Conservation (phyloP, 1,284 basidiomycete species). For the Boletellus deceptivus region DNA sequence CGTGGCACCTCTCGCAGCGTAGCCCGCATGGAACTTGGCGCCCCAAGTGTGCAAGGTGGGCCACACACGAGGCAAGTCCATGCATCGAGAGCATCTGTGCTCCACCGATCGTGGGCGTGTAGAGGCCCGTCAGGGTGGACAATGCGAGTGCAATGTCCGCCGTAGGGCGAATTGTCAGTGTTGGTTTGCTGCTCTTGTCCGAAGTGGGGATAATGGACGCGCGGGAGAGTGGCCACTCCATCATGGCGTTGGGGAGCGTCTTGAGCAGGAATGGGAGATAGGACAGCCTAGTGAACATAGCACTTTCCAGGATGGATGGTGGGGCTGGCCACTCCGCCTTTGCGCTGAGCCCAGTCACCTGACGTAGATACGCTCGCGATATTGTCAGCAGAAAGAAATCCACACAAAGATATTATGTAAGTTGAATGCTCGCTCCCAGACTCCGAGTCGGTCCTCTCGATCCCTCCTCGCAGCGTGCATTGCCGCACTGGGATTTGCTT, state of each 20-base stretch:
- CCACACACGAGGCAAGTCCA: slow-evolving; percentile 62
- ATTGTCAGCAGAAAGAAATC: too few species aligned
- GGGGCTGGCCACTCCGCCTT: too few species aligned
- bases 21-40: slow-evolving; percentile 65
- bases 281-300: slow-evolving; percentile 66
- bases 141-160: slow-evolving; percentile 76
- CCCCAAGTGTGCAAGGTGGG: slow-evolving; percentile 61
- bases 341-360: too few species aligned
- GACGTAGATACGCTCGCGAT: too few species aligned
- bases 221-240: slow-evolving; percentile 82
- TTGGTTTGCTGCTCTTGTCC: slow-evolving; percentile 46
- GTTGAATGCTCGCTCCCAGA: too few species aligned
- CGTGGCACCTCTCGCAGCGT: slow-evolving; percentile 64
- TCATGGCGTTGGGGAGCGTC: slow-evolving; percentile 76
- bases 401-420: too few species aligned
- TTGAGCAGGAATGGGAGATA: slow-evolving; percentile 88
- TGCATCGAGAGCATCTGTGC: slow-evolving; percentile 64
- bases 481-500: too few species aligned
- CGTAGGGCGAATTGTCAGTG: slow-evolving; percentile 64
- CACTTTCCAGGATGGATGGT: slow-evolving; percentile 42
- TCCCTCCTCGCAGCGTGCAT: too few species aligned
- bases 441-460: too few species aligned
- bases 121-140: slow-evolving; percentile 81
- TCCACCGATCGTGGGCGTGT: slow-evolving; percentile 79
- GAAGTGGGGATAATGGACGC: slow-evolving; percentile 58